phyloP scores from a whole-genome alignment of 352 stramenopile species.

The Pythium sukuiense region DNA sequence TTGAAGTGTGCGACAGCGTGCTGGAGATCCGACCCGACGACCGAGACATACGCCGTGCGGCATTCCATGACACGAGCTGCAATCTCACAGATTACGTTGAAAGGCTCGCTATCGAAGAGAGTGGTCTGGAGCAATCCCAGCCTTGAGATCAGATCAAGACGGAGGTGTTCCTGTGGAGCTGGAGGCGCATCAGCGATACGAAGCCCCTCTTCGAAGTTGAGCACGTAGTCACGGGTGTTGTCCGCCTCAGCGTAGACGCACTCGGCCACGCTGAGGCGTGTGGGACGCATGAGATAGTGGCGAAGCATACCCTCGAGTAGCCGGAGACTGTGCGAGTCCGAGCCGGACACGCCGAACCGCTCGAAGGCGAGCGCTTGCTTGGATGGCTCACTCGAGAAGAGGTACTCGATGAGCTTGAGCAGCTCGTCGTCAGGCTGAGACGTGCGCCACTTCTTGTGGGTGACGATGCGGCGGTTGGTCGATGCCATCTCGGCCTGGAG shows the following conservation, averaged over 20 bases:
- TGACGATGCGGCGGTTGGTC: conserved; percentile 11
- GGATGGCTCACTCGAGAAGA: conserved; percentile 33
- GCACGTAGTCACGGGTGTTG: conserved; percentile 28
- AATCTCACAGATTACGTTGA: conserved; percentile 35
- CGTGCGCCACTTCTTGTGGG: conserved; percentile 22
- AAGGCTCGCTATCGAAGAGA: conserved; percentile 21
- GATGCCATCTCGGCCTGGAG: conserved; percentile 22
- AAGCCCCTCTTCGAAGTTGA: conserved; percentile 38
- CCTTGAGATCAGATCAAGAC: conserved; percentile 30
- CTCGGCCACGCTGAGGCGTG: conserved; percentile 22
- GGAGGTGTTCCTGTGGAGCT: conserved; percentile 25
- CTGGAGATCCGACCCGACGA: conserved; percentile 35
- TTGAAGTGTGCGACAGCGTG: conserved; percentile 34
- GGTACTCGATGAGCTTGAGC: conserved; percentile 35
- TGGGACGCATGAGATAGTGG: conserved; percentile 16
- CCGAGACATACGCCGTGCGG: conserved; percentile 29
- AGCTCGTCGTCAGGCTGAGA: conserved; percentile 24
- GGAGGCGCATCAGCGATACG: conserved; percentile 30
- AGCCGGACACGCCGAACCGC: conserved; percentile 23
- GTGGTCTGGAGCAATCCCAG: conserved; percentile 23
- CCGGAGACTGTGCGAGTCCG: conserved; percentile 1
- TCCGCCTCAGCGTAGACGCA: conserved; percentile 30
- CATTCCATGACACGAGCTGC: conserved; percentile 39
- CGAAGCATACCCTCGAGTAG: conserved; percentile 29
- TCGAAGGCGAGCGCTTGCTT: conserved; percentile 34